phyloP scores from a whole-genome alignment of 2,329 filamentous ascomycete genomes.

The Colletotrichum lentis region DNA sequence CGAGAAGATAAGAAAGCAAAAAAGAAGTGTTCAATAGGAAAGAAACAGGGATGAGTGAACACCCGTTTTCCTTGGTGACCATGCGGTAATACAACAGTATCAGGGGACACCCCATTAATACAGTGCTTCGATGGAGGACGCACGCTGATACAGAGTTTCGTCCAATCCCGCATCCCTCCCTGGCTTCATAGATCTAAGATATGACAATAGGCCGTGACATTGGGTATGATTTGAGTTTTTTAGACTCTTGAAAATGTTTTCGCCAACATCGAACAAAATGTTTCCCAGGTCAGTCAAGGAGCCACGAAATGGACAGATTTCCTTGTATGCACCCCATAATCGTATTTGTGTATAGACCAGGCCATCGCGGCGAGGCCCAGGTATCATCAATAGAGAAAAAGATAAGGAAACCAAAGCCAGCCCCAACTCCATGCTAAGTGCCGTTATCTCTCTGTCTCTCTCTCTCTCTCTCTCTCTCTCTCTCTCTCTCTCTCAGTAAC shows the following conservation, averaged over 20 bases:
- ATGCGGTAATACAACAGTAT: background rate
- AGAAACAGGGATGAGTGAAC: background rate
- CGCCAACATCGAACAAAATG: no score
- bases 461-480: background rate
- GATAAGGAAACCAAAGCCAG: constrained; percentile 4
- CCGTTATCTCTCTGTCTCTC: no score
- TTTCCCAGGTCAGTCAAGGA: background rate
- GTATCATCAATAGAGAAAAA: constrained; percentile 4
- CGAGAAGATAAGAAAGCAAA: background rate
- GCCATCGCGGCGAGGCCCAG: constrained; percentile 4
- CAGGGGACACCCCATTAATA: background rate
- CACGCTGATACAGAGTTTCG: background rate
- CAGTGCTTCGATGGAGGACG: background rate
- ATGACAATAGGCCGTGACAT: no score
- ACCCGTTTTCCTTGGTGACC: background rate
- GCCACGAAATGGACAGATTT: background rate
- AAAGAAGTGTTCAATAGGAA: background rate
- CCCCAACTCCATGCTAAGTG: constrained; percentile 8
- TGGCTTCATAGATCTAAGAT: background rate
- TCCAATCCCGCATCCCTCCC: background rate
- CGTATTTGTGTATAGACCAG: background rate
- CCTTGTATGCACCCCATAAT: constrained; percentile 2
- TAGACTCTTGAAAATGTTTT: background rate
- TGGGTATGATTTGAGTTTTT: no score
- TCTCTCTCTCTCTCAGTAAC: background rate